Evolutionary conservation across 1,139 yeast genomes (phyloP).

Genomic region (Zhuliangozyma parablackwelliae): DNA sequence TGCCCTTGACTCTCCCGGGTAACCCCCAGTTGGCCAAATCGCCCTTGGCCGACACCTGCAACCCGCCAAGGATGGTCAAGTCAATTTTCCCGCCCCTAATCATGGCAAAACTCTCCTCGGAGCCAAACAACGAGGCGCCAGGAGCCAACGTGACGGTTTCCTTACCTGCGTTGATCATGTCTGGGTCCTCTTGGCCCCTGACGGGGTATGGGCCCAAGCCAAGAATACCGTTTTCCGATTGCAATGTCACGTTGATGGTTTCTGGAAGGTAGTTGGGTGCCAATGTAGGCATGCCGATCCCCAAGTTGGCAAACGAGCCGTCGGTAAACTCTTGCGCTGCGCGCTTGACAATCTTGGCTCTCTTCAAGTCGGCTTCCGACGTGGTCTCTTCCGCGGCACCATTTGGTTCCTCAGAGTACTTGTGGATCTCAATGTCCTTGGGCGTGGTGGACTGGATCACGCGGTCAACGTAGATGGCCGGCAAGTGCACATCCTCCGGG

Average conservation of each 20-base stretch:
- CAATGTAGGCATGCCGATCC: slow-evolving; percentile 49
- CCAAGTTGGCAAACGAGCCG: slow-evolving; percentile 43
- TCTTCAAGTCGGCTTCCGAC: slow-evolving; percentile 16
- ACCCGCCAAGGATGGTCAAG: slow-evolving; percentile 45
- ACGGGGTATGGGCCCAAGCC: slow-evolving; percentile 48
- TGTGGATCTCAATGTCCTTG: slow-evolving; percentile 39
- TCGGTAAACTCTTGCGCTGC: slow-evolving; percentile 43
- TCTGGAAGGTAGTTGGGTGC: slow-evolving; percentile 40
- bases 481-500: slow-evolving; percentile 46
- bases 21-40: slow-evolving; percentile 52
- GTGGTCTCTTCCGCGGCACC: slow-evolving; percentile 10
- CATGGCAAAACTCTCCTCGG: slow-evolving; percentile 49
- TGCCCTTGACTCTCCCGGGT: slow-evolving; percentile 49
- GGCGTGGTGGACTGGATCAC: slow-evolving; percentile 37
- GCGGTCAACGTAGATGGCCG: slow-evolving; percentile 39
- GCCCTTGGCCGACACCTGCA: slow-evolving; percentile 45
- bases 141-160: slow-evolving; percentile 44
- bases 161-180: slow-evolving; percentile 48
- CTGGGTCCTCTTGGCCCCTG: slow-evolving; percentile 42
- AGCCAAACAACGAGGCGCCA: slow-evolving; percentile 47
- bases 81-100: slow-evolving; percentile 45
- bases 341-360: slow-evolving; percentile 37
- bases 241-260: slow-evolving; percentile 36
- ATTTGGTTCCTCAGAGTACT: slow-evolving; percentile 9
- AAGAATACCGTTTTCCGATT: slow-evolving; percentile 47